Evolutionary conservation across 495 filamentous ascomycete genomes (phyloP).

Genomic region (Penicillium waksmanii): DNA sequence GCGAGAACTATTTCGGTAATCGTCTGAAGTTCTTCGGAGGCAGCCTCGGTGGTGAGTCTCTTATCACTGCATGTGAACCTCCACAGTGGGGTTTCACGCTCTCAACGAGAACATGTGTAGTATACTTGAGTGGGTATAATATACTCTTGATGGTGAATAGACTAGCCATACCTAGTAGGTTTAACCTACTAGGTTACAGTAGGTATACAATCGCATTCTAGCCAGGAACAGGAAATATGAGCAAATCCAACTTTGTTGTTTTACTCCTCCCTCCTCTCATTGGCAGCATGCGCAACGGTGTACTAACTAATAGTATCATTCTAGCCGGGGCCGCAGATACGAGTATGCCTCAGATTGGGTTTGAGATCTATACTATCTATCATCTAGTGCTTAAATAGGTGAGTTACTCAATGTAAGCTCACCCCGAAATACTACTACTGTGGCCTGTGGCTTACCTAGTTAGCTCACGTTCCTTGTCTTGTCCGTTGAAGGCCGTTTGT

Average conservation of each 20-base stretch:
- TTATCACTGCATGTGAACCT: constrained; percentile 18
- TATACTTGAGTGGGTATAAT: too few relatives aligned
- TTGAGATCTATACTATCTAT: too few relatives aligned
- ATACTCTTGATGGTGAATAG: too few relatives aligned
- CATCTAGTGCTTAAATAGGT: too few relatives aligned
- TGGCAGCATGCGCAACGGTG: background rate
- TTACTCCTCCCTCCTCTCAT: background rate
- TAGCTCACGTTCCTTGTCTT: too few relatives aligned
- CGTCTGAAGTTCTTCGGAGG: background rate
- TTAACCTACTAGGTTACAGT: too few relatives aligned
- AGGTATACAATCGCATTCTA: background rate
- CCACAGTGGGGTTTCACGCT: constrained; percentile 9
- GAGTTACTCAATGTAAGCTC: too few relatives aligned
- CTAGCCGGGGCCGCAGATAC: too few relatives aligned
- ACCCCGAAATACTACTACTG: too few relatives aligned
- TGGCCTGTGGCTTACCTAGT: too few relatives aligned
- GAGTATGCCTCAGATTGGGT: too few relatives aligned
- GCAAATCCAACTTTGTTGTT: background rate
- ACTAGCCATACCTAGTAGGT: background rate
- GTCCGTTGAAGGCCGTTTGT: too few relatives aligned
- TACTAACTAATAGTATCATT: background rate
- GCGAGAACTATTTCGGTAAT: background rate
- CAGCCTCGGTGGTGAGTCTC: background rate
- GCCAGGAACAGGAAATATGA: background rate
- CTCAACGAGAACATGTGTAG: background rate